A percentile compares a stretch with the other conserved stretches of the same genome.
phyloP scores from a whole-genome alignment of 768 basidiomycete species.

The Tylopilus felleus region DNA sequence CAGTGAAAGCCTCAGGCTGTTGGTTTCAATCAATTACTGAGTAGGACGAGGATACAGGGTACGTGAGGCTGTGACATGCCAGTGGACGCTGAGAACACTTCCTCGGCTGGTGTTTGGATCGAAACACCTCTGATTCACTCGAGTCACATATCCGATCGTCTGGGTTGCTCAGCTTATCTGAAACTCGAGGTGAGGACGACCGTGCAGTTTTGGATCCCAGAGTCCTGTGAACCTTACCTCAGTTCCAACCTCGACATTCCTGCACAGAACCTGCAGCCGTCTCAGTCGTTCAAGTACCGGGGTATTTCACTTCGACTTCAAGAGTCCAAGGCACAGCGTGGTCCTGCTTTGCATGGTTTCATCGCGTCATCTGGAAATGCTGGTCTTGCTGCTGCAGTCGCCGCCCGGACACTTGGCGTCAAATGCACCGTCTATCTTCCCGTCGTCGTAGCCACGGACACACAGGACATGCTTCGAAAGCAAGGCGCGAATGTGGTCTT shows the following conservation, averaged over 20 bases:
- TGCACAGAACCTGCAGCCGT: constrained; percentile 64
- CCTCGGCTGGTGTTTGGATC: constrained; percentile 41
- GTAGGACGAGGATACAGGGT: neutral
- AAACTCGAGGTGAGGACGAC: constrained; percentile 60
- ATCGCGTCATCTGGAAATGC: constrained; percentile 82
- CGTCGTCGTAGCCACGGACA: constrained; percentile 44
- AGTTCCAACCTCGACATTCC: neutral
- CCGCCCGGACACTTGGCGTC: constrained; percentile 51
- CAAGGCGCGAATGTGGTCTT: constrained; percentile 58
- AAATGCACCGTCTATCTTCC: constrained; percentile 70
- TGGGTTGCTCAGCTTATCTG: constrained; percentile 56
- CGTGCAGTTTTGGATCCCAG: neutral
- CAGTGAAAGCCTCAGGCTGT: neutral
- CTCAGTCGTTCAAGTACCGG: constrained; percentile 74
- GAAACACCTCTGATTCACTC: constrained; percentile 69
- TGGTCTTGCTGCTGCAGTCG: constrained; percentile 67
- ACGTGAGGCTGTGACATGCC: constrained; percentile 4
- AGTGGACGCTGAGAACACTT: neutral
- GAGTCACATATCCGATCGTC: constrained; percentile 48
- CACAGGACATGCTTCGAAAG: constrained; percentile 46
- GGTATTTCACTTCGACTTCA: constrained; percentile 64
- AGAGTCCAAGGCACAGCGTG: constrained; percentile 46
- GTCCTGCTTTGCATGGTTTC: constrained; percentile 55
- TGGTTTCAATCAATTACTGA: neutral
- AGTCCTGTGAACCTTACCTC: neutral